These are phyloP conservation scores for Ophiostoma montium DNA, from an alignment of 2,329 filamentous ascomycete genomes.

Conservation along the genomic window DNA sequence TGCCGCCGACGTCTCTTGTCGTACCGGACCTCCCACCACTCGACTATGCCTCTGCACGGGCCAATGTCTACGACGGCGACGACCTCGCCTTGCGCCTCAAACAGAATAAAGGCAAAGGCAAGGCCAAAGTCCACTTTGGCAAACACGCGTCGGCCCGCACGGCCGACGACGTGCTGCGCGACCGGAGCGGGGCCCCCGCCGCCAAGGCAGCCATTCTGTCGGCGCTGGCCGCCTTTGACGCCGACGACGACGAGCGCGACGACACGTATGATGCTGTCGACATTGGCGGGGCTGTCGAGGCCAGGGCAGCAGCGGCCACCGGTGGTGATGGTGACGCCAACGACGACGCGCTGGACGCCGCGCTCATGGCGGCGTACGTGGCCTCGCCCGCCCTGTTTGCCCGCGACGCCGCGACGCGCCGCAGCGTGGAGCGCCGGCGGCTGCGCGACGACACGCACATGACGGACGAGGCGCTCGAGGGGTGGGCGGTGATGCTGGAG, in stretches of 20 bases:
- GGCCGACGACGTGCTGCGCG: constrained; percentile 57
- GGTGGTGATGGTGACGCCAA: constrained; percentile 45
- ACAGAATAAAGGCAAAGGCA: constrained; percentile 28
- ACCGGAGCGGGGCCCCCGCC: constrained; percentile 50
- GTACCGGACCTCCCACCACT: not conserved
- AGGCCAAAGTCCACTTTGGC: constrained; percentile 60
- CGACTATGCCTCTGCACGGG: constrained; percentile 29
- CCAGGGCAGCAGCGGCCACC: constrained; percentile 40
- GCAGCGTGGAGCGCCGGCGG: constrained; percentile 44
- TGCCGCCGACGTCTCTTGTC: too few species aligned
- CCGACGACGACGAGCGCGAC: constrained; percentile 89
- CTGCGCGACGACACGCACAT: constrained; percentile 68
- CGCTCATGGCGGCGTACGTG: constrained; percentile 60
- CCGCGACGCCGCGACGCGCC: constrained; percentile 55
- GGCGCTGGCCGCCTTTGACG: constrained; percentile 77
- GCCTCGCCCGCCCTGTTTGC: constrained; percentile 46
- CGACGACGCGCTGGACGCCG: constrained; percentile 29
- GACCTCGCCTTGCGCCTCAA: constrained; percentile 56
- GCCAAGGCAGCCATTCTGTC: constrained; percentile 84
- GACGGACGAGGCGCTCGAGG: constrained; percentile 89
- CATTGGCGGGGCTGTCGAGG: constrained; percentile 77
- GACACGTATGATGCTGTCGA: constrained; percentile 92
- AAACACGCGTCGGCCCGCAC: constrained; percentile 49
- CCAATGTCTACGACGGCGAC: constrained; percentile 71
- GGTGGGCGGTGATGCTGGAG: constrained; percentile 77